Conservation (phyloP, 768 basidiomycete genomes). For the Phylloporus sp. region DNA sequence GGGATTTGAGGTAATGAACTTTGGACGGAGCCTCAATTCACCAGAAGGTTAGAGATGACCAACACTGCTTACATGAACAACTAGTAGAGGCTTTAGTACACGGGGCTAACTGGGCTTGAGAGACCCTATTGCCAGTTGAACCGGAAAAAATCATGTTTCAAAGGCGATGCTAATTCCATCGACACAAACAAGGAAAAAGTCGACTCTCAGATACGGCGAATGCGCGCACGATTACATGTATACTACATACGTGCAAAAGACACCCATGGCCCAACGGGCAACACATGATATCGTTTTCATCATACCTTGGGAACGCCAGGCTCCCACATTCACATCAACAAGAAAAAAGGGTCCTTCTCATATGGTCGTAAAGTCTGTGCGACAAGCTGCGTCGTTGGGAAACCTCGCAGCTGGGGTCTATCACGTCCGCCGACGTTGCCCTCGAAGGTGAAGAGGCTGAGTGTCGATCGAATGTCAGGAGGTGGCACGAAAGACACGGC, state of each 20-base stretch:
- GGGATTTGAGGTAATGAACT: too few species aligned
- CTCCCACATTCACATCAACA: slow-evolving; percentile 7
- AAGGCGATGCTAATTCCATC: too few species aligned
- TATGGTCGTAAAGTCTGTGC: slow-evolving; percentile 48
- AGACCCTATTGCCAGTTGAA: too few species aligned
- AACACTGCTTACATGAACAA: too few species aligned
- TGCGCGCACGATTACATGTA: slow-evolving; percentile 27
- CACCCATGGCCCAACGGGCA: too few species aligned
- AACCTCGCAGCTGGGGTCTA: slow-evolving; percentile 46
- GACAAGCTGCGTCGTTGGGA: slow-evolving; percentile 49
- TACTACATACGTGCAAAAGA: too few species aligned
- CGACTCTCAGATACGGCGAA: slow-evolving; percentile 13
- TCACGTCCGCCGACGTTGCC: slow-evolving; percentile 50
- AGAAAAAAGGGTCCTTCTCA: slow-evolving; percentile 25
- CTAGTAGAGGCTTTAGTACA: too few species aligned
- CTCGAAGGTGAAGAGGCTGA: slow-evolving; percentile 50
- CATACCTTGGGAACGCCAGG: slow-evolving; percentile 1
- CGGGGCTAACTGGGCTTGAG: too few species aligned
- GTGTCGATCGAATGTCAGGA: slow-evolving; percentile 41
- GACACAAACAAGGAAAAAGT: not conserved
- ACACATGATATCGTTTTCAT: too few species aligned
- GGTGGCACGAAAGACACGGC: slow-evolving; percentile 55
- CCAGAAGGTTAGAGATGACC: too few species aligned
- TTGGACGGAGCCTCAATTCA: too few species aligned
- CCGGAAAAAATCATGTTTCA: too few species aligned